Base-by-base conservation (phyloP, 257 asterid genomes). In the Fraxinus excelsior region DNA sequence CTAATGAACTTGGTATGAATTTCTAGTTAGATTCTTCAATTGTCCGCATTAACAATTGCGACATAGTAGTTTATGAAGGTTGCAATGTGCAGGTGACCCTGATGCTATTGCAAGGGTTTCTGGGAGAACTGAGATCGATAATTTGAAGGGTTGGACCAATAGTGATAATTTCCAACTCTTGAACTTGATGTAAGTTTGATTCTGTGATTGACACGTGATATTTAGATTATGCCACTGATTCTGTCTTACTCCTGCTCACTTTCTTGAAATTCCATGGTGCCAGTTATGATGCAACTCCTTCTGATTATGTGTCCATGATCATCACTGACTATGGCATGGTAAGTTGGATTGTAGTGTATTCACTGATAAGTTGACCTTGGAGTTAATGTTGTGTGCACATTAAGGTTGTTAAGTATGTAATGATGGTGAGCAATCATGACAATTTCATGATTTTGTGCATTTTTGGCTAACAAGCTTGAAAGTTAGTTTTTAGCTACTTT, bases 261-360 rank as follows among this genome's bases (percentile, higher is more conserved):
- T 38, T 79, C 53, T 66, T 81, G 37, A 60, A 74, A 70, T 72
- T 80, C 66, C 64, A 51, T 78, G 78, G 73, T 78, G 37, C 82
- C 92, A 90, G 98, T 69, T 94, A 94, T 13, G 98, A 94, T 79
- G 95, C 88, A 70, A 94, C 97, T 13, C 97, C 98, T 44, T 84
- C 97, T 38, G 97, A 92, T 79, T 94, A 89, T 86, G 86, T 94
- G 40, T 94, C 97, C 44, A 79, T 90, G 96, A 89, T 94, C 74
- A 88, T 94, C 81, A 88, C 96, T 8, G 98, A 94, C 82, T 90
- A 89, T 82, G 98, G 98, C 85, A 89, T 90, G 98, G 97, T 94
- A 85, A 84, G 98, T 82, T 65, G 37, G 69, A 71, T 26, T 44
- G 46, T 38, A n/a, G 64, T 78, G 72, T 56, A 68, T 66, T 23